Evolutionary conservation across 441 rosid species (phyloP), one percentile per base, ranked within the genome.

Genomic region (Gossypium davidsonii): DNA sequence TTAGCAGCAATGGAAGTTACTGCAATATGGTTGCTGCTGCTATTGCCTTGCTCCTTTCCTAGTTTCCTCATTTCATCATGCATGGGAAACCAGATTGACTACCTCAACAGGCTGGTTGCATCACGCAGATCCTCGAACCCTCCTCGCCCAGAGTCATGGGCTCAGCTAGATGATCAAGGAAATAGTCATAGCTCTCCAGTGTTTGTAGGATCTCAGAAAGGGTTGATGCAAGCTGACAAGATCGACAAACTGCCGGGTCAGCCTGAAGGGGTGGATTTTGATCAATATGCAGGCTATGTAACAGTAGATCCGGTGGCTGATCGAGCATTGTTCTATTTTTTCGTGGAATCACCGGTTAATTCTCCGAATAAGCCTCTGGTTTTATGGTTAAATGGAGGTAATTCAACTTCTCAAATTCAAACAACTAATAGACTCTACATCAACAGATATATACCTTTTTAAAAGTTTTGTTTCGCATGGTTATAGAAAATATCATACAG

Each of bases 301-400:
- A 78, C 86, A 2, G 79, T 83, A 28, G 79, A 76, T 25, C 69
- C 67, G 1, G 23, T 18, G 5, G 79, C 76, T 9, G 80, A 78
- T 42, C 77, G 86, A 76, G 79, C 80, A 3, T 66, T 80, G 11
- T 83, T 83, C 68, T 83, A 83, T 46, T 83, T 74, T 67, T 78
- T 83, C n/a, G 83, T 75, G 26, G 85, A 80, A 74, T 79, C 82
- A 8, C 82, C 83, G 1, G 70, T 52, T 2, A 74, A 72, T 52
- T 65, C 80, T 73, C 58, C 79, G 34, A 31, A 76, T 14, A 78
- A 74, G 53, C 86, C 86, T 39, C 74, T 83, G 58, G 71, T 83
- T 49, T 68, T 83, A 66, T 83, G 86, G 86, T 71, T 83, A 73
- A 80, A 78, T 72, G 84, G 84, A 73, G 86, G 83, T 79, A 79